Base-by-base conservation (phyloP, 495 filamentous ascomycete species). In the Parathielavia hyrcaniae region DNA sequence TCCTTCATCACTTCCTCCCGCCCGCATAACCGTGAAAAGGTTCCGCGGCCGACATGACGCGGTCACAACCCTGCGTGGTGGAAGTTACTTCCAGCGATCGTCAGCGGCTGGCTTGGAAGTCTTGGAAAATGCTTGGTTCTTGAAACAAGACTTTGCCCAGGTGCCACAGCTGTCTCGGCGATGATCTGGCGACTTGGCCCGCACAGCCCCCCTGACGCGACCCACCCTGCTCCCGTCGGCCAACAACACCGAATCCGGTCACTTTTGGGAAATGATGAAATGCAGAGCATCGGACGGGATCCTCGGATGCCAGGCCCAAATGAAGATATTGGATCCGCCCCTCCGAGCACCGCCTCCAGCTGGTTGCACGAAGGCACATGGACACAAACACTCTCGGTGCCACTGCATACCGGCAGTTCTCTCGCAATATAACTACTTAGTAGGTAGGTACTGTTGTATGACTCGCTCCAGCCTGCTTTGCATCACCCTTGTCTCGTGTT, bases 111-210 rank as follows among this genome's bases (percentile, higher is more conserved):
- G 26, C 40, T 51, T 56, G 58, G 49, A 61, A 56, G 35, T 52
- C 49, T 52, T 52, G 49, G 35, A 52, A 52, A 52, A 52, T 52
- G 49, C 49, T 61, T 61, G 58, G 52, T 56, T 50, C 7, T 39
- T 17, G 46, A 61, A 61, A 61, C 58, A 61, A 61, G 58, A 61
- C 46, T 61, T 61, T 56, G 51, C 51, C 51, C 51, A 54, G 52
- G 11, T 8, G 12, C 41, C 17, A 23, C 5, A 2, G 30, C 36
- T 14, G 17, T n/a, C 48, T 50, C n/a, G 48, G 48, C 48, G 34
- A n/a, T 7, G 48, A 38, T 36, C 48, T 30, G 45, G 20, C 45
- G 45, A 47, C 45, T 47, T 47, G 50, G 50, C 39, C 8, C 38
- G 49, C 49, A 52, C 49, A 39, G 49, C 49, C 49, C 49, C 49